These are phyloP conservation scores for Sphaerulina vaccinii DNA, from an alignment of 2,329 filamentous ascomycete species.

Conservation along the genomic window DNA sequence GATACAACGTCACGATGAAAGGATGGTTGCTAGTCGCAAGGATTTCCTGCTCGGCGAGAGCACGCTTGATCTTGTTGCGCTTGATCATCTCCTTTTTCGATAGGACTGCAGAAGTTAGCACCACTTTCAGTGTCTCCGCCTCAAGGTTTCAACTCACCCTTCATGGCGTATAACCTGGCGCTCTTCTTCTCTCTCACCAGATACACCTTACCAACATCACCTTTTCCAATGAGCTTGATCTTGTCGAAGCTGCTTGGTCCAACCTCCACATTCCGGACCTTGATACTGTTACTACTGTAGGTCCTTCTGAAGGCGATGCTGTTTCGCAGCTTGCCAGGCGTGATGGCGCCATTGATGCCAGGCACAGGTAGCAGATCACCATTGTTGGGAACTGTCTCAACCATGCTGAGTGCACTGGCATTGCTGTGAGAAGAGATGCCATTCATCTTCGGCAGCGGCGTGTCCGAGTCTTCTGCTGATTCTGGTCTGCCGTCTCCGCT, in stretches of 20 bases:
- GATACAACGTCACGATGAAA: constrained; percentile 97
- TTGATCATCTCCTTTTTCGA: constrained; percentile 99
- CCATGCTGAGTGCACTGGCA: constrained; percentile 52
- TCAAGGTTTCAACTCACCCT: constrained; percentile 61
- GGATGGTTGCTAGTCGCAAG: constrained; percentile 97
- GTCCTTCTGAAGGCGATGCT: constrained; percentile 82
- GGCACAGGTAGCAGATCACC: constrained; percentile 40
- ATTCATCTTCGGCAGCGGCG: constrained; percentile 55
- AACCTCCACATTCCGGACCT: constrained; percentile 95
- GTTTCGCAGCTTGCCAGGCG: constrained; percentile 64
- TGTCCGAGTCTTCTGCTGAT: constrained; percentile 67
- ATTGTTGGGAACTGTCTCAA: constrained; percentile 45
- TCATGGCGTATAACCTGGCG: constrained; percentile 93
- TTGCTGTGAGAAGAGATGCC: constrained; percentile 49
- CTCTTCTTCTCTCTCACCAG: constrained; percentile 98
- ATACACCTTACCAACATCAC: constrained; percentile 98
- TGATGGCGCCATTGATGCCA: constrained; percentile 59
- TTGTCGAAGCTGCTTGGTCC: constrained; percentile 96
- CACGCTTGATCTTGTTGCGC: constrained; percentile 99
- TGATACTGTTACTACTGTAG: constrained; percentile 99
- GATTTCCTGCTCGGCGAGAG: constrained; percentile 95
- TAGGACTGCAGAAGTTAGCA: constrained; percentile 61
- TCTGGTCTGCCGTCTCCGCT: constrained; percentile 49
- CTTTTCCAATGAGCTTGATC: constrained; percentile 98
- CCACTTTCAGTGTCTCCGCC: not conserved